A percentile compares a stretch with the other conserved stretches of the same genome.
These are phyloP conservation scores for Cytospora mali DNA, from an alignment of 2,329 filamentous ascomycete genomes.

Conservation along the genomic window DNA sequence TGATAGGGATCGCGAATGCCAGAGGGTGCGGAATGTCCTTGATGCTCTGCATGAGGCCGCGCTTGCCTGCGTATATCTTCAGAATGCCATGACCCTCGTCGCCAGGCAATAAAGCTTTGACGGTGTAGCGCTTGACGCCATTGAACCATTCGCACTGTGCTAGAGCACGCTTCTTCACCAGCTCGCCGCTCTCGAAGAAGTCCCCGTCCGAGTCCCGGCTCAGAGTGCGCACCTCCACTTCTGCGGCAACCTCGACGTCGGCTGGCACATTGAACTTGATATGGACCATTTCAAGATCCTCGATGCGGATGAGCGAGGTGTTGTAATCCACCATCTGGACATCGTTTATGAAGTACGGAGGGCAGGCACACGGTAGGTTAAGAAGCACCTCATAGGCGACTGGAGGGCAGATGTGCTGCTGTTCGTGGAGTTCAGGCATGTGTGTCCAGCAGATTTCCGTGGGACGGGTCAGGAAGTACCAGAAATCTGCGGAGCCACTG, in stretches of 20 bases:
- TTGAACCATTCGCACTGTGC: constrained; percentile 90
- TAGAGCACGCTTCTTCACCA: constrained; percentile 81
- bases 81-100: constrained; percentile 88
- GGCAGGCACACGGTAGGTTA: constrained; percentile 82
- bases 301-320: constrained; percentile 80
- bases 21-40: constrained; percentile 94
- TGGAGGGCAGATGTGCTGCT: constrained; percentile 91
- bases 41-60: constrained; percentile 95
- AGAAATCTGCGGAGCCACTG: constrained; percentile 73
- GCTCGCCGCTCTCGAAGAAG: constrained; percentile 87
- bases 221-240: constrained; percentile 84
- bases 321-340: constrained; percentile 87
- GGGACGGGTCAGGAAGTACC: constrained; percentile 92
- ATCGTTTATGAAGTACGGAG: constrained; percentile 82
- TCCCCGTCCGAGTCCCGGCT: constrained; percentile 86
- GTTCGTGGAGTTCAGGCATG: constrained; percentile 80
- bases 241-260: constrained; percentile 89
- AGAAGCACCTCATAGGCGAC: constrained; percentile 84
- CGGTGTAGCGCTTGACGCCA: constrained; percentile 85
- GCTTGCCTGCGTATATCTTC: constrained; percentile 91
- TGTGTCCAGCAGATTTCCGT: constrained; percentile 95
- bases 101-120: constrained; percentile 89
- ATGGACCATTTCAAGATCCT: constrained; percentile 92
- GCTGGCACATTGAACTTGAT: constrained; percentile 83
- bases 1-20: constrained; percentile 84